A percentile compares a stretch with the other conserved stretches of the same genome.
phyloP scores from a whole-genome alignment of 2,329 filamentous ascomycete genomes.

The Furcasterigmium furcatum region DNA sequence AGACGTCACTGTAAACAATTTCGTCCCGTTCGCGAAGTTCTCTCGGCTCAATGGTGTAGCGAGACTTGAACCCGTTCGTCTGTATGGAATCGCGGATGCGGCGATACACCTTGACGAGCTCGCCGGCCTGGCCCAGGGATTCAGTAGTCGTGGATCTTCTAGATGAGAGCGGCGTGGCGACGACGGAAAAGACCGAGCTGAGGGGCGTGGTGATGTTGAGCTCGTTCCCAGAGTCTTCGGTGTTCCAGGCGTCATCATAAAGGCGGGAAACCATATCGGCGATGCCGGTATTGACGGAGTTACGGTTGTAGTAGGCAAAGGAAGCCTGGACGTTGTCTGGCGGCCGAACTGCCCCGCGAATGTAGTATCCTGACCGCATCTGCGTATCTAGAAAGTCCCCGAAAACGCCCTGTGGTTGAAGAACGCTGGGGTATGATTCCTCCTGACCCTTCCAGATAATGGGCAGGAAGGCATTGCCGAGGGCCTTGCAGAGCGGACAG shows the following conservation, averaged over 20 bases:
- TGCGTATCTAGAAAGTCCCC: conserved; percentile 64
- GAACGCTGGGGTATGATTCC: conserved; percentile 73
- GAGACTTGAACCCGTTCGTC: conserved; percentile 48
- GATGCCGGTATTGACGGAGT: conserved; percentile 32
- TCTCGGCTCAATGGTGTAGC: conserved; percentile 25
- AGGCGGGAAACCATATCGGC: conserved; percentile 32
- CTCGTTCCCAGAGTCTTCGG: conserved; percentile 28
- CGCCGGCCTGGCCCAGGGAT: conserved; percentile 36
- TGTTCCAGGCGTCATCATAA: conserved; percentile 36
- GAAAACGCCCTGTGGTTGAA: conserved; percentile 60
- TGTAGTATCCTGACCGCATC: conserved; percentile 42
- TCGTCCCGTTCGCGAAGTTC: conserved; percentile 32
- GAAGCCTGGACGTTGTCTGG: conserved; percentile 27
- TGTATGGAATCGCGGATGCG: conserved; percentile 56
- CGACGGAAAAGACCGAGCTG: conserved; percentile 37
- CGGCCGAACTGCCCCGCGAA: conserved; percentile 28
- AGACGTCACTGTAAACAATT: conserved; percentile 52
- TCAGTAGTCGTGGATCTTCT: conserved; percentile 28
- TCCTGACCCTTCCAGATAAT: conserved; percentile 94
- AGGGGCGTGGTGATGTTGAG: conserved; percentile 35
- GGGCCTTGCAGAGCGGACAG: conserved; percentile 92
- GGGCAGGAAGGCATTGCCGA: conserved; percentile 92
- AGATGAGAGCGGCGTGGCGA: conserved; percentile 29
- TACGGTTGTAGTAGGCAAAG: conserved; percentile 34
- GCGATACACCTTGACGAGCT: conserved; percentile 59